Evolutionary conservation across 73 alveolate genomes (phyloP).

Genomic region (Paramecium primaurelia): DNA sequence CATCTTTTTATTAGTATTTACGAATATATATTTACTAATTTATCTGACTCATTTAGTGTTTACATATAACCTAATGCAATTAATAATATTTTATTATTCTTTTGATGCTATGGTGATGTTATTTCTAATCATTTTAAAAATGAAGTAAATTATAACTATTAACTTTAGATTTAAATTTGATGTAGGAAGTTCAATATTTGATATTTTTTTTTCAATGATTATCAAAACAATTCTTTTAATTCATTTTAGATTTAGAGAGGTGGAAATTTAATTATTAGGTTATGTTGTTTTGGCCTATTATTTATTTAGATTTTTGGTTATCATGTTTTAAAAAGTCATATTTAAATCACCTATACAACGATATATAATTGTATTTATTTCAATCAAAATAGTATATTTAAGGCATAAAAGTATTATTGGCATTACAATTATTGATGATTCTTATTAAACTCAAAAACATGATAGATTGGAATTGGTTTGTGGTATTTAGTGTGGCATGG

Average conservation of each 20-base stretch:
- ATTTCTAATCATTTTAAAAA: not conserved
- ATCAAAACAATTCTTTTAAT: not conserved
- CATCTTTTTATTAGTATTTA: not conserved
- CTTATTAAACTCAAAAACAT: not conserved
- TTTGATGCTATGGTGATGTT: not conserved
- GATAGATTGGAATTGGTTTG: not conserved
- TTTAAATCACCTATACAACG: not conserved
- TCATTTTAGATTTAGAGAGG: not conserved
- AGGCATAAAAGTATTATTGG: not conserved
- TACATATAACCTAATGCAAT: not conserved
- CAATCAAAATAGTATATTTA: not conserved
- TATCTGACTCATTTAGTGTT: not conserved
- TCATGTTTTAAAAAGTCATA: not conserved
- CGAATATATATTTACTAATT: not conserved
- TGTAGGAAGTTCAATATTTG: not conserved
- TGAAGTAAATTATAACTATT: not conserved
- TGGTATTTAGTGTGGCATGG: not conserved
- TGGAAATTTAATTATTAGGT: not conserved
- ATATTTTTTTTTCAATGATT: not conserved
- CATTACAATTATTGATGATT: not conserved
- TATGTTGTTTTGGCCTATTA: not conserved
- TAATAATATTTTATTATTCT: not conserved
- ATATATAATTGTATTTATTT: not conserved
- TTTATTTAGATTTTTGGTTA: not conserved
- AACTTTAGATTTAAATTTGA: not conserved